Conservation (phyloP, 2,329 filamentous ascomycete species). For the Colletotrichum karsti region DNA sequence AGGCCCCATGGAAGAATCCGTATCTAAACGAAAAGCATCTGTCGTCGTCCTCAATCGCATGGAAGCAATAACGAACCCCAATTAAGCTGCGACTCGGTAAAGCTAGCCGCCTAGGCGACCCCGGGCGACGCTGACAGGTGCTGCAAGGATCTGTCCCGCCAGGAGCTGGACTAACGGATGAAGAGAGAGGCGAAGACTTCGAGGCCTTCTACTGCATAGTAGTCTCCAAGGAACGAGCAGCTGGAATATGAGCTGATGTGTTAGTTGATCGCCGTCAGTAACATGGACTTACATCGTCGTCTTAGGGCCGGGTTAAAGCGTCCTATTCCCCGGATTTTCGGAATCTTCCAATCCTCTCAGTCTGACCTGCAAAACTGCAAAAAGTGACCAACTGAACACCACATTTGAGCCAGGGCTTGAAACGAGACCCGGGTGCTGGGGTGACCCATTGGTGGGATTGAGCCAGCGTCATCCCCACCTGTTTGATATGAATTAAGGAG, state of each 20-base stretch:
- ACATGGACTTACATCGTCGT: too few species aligned
- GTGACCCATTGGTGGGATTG: slow-evolving; percentile 8
- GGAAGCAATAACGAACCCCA: not conserved
- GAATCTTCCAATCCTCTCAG: not conserved
- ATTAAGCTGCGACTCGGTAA: slow-evolving; percentile 27
- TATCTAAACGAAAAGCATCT: not conserved
- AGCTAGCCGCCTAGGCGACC: not conserved
- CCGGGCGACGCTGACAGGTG: not conserved
- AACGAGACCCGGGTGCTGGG: not conserved
- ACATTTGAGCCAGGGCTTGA: not conserved
- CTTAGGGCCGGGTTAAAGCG: too few species aligned
- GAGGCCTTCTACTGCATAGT: not conserved
- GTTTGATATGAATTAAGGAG: slow-evolving; percentile 28
- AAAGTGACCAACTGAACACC: not conserved
- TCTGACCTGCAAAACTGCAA: not conserved
- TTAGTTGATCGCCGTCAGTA: not conserved
- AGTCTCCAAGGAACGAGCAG: not conserved
- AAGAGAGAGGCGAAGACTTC: not conserved
- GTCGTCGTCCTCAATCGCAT: slow-evolving; percentile 8
- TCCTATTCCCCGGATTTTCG: not conserved
- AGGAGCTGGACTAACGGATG: not conserved
- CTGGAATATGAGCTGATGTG: not conserved
- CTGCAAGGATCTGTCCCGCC: not conserved
- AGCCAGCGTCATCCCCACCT: slow-evolving; percentile 4
- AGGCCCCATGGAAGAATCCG: not conserved